These are phyloP conservation scores for Sclerotiophoma versabilis DNA, from an alignment of 2,329 filamentous ascomycete genomes.

Conservation along the genomic window DNA sequence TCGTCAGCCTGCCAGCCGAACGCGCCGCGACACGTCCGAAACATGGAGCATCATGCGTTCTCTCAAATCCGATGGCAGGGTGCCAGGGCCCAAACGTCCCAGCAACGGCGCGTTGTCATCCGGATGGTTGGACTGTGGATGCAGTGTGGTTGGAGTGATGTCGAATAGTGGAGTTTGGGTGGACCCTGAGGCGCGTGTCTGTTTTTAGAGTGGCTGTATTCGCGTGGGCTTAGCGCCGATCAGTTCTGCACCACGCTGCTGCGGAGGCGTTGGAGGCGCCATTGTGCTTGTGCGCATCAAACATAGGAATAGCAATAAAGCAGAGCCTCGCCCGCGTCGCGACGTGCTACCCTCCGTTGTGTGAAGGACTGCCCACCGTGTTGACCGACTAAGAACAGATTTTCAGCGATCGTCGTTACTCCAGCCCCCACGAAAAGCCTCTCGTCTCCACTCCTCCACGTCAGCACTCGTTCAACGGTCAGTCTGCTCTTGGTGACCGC, in stretches of 20 bases:
- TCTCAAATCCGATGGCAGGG: background rate
- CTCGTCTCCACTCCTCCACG: conserved; percentile 15
- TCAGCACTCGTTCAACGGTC: conserved; percentile 6
- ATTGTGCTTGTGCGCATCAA: conserved; percentile 8
- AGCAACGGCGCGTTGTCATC: conserved; percentile 8
- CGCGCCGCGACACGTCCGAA: conserved; percentile 37
- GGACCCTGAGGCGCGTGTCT: conserved; percentile 15
- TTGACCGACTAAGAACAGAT: background rate
- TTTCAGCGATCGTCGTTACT: conserved; percentile 7
- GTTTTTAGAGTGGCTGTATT: conserved; percentile 17
- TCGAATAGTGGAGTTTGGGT: conserved; percentile 7
- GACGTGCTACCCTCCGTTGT: background rate
- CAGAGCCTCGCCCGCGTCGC: background rate
- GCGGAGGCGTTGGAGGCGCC: conserved; percentile 5
- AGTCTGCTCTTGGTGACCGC: background rate
- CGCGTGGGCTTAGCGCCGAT: conserved; percentile 12
- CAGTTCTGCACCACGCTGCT: conserved; percentile 3
- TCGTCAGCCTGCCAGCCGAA: conserved; percentile 40
- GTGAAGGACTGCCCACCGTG: background rate
- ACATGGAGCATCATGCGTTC: conserved; percentile 24
- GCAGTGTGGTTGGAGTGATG: conserved; percentile 15
- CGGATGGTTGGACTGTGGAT: conserved; percentile 11
- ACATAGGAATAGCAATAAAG: conserved; percentile 7
- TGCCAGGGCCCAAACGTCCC: conserved; percentile 1
- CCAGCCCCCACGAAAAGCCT: conserved; percentile 9